A percentile compares a stretch with the other conserved stretches of the same genome.
These are phyloP conservation scores for Ramalina intermedia DNA, from an alignment of 495 filamentous ascomycete species.

Conservation along the genomic window DNA sequence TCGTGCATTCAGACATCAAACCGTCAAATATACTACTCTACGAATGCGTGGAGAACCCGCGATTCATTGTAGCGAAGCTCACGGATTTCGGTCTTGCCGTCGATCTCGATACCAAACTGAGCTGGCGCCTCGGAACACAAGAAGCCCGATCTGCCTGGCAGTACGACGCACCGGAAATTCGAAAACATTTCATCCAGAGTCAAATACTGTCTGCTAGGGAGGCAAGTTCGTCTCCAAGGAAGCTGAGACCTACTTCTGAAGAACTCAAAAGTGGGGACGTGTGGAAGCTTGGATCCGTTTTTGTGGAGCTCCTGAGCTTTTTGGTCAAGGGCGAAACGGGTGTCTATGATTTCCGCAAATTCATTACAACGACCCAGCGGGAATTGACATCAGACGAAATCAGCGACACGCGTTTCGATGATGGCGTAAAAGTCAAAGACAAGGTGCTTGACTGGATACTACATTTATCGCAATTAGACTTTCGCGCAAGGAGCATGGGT, in stretches of 20 bases:
- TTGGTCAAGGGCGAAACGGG: neutral
- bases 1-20: slow-evolving; percentile 4
- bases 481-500: neutral
- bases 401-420: slow-evolving; percentile 3
- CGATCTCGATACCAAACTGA: neutral
- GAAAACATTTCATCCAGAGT: neutral
- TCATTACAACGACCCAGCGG: too few species aligned
- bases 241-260: neutral
- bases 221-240: neutral
- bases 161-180: slow-evolving; percentile 5
- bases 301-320: slow-evolving; percentile 2
- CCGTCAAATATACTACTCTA: slow-evolving; percentile 6
- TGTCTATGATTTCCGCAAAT: neutral
- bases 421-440: neutral
- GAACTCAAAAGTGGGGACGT: slow-evolving; percentile 3
- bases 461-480: neutral
- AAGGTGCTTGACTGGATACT: slow-evolving; percentile 1
- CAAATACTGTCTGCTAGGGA: neutral
- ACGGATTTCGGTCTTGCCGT: slow-evolving; percentile 6
- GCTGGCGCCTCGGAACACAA: slow-evolving; percentile 2
- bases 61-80: neutral
- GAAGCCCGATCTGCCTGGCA: slow-evolving; percentile 5
- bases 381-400: neutral
- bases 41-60: neutral
- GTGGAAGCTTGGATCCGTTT: slow-evolving; percentile 4